Percentiles rank a stretch among this genome's conserved stretches.
Evolutionary conservation across 495 filamentous ascomycete genomes (phyloP).

Genomic region (Cudoniella acicularis): DNA sequence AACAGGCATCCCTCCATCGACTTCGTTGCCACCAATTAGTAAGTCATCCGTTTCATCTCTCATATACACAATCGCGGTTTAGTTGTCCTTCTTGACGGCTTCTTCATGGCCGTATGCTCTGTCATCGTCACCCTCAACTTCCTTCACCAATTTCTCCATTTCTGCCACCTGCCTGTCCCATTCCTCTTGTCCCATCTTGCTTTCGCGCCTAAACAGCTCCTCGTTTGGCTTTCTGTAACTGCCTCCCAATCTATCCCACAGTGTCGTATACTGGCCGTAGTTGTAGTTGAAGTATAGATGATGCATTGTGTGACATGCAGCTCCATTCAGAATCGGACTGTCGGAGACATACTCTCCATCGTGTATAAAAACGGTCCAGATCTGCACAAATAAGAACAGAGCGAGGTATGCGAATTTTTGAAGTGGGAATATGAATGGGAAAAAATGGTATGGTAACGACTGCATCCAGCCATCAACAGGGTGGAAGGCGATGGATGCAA

Average conservation of each 20-base stretch:
- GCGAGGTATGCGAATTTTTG: conserved; percentile 86
- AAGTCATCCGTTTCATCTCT: too few species aligned
- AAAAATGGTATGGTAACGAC: conserved; percentile 88
- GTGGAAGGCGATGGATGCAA: conserved; percentile 90
- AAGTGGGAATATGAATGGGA: conserved; percentile 89
- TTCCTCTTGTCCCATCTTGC: conserved; percentile 78
- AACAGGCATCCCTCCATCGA: not conserved
- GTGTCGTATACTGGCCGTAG: conserved; percentile 93
- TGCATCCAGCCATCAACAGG: conserved; percentile 92
- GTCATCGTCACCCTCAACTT: conserved; percentile 87
- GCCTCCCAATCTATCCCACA: conserved; percentile 89
- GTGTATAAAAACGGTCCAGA: conserved; percentile 98
- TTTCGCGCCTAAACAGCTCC: conserved; percentile 81
- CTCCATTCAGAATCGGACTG: conserved; percentile 85
- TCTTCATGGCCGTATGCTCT: conserved; percentile 52
- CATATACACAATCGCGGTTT: too few species aligned
- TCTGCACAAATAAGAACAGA: conserved; percentile 89
- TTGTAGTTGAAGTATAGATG: conserved; percentile 99
- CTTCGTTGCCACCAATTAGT: not conserved
- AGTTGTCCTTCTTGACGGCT: conserved; percentile 8
- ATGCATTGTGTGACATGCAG: conserved; percentile 95
- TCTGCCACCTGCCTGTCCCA: conserved; percentile 79
- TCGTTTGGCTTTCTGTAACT: conserved; percentile 87
- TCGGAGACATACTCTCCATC: conserved; percentile 95
- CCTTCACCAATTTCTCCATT: conserved; percentile 80